Evolutionary conservation across 177 flowering plant genomes (phyloP), one percentile per base, ranked within the genome.

Genomic region (Tripterygium wilfordii): DNA sequence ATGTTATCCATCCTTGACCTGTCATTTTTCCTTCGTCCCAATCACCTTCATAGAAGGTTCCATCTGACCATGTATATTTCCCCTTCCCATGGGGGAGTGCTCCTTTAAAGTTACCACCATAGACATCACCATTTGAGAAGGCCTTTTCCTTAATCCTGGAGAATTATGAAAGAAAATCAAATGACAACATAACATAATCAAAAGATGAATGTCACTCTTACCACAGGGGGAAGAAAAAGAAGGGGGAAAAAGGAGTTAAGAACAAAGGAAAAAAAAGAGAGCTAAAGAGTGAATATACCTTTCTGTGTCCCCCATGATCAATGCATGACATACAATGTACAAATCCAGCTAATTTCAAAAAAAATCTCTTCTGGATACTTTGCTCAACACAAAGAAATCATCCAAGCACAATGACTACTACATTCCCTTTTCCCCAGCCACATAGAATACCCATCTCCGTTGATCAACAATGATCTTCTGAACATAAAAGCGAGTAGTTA

Each of bases 11-110:
- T 38, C 97, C 99, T 62, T 74, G 78, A 27, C 96, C 99, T 4
- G 83, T 67, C 83, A 81, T 83, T 65, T 71, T 81, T 9, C 97
- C 96, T 28, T 60, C 75, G 53, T 75, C 86, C 99, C 99, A 94
- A 28, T 78, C 79, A 53, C 99, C 99, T 26, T 82, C 90, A 58
- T 85, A 94, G 2, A 66, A 35, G 5, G 80, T 72, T 54, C 92
- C 95, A 70, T 86, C 82, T 10, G 67, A 61, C 97, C 99, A 94
- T 15, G 62, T 64, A 61, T 87, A 89, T 50, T 68, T 87, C 24
- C 99, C 97, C 47, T 64, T 75, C 9, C 90, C 96, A 54, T 87
- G 80, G 31, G 99, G 96, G 50, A 85, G 55, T 19, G 24, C 19
- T 45, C 75, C 83, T 58, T 63, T 68, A 45, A 78, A 61, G 36